These are phyloP conservation scores for Aspergillus tamarii DNA, from an alignment of 2,329 filamentous ascomycete species.

Conservation along the genomic window DNA sequence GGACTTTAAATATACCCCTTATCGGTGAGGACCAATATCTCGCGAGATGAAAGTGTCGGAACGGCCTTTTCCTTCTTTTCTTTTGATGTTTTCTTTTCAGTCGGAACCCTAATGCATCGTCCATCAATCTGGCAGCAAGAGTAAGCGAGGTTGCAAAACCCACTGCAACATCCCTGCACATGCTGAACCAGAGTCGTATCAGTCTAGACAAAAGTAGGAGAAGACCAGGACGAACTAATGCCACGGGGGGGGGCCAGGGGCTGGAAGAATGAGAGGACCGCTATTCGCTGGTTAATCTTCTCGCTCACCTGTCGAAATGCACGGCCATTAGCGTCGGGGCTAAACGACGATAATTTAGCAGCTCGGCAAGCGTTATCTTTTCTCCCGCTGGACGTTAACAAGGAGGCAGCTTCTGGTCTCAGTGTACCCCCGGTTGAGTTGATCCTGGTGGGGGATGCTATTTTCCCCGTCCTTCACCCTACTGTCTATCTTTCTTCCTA, in stretches of 20 bases:
- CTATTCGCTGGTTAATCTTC: background rate
- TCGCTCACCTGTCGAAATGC: background rate
- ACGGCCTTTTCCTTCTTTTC: background rate
- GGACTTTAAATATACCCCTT: background rate
- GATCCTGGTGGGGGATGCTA: background rate
- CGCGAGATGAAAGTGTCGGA: too few relatives aligned
- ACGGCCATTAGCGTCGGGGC: background rate
- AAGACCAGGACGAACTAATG: background rate
- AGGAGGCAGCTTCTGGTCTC: background rate
- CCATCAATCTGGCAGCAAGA: background rate
- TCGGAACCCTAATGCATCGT: background rate
- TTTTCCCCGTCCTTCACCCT: background rate
- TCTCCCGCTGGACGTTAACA: background rate
- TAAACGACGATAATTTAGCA: background rate
- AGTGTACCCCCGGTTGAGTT: background rate
- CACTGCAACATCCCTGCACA: background rate
- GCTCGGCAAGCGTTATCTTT: background rate
- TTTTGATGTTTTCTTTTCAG: background rate
- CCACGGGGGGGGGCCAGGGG: background rate
- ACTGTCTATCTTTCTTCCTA: too few relatives aligned
- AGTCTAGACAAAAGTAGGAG: background rate
- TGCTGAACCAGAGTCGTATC: background rate
- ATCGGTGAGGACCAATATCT: background rate
- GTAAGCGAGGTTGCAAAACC: background rate
- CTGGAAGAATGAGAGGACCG: background rate